A percentile compares a stretch with the other conserved stretches of the same genome.
Conservation (phyloP, 768 basidiomycete species). For the Wakefieldia striispora region DNA sequence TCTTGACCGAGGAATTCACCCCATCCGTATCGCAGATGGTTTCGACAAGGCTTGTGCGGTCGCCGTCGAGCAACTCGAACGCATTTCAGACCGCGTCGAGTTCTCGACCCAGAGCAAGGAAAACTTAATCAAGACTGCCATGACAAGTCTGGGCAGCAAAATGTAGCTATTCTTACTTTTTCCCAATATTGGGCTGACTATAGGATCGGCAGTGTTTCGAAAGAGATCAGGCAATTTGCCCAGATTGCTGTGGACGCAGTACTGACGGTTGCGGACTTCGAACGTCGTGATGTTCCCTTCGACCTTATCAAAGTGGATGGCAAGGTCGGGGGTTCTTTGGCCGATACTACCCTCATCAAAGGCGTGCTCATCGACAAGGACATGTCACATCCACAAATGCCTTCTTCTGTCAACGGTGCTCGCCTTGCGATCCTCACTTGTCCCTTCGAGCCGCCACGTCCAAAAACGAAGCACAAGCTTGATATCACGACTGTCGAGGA, state of each 20-base stretch:
- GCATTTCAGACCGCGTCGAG: conserved; percentile 85
- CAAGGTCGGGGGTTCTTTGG: conserved; percentile 96
- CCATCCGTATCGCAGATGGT: conserved; percentile 98
- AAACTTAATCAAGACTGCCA: conserved; percentile 91
- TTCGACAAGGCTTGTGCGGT: conserved; percentile 93
- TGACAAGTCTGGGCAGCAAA: conserved; percentile 96
- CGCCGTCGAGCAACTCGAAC: conserved; percentile 86
- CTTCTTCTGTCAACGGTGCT: conserved; percentile 81
- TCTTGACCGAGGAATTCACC: conserved; percentile 99
- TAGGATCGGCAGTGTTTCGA: conserved; percentile 72
- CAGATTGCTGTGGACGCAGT: conserved; percentile 98
- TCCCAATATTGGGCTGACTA: conserved; percentile 1
- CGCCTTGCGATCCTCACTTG: conserved; percentile 96
- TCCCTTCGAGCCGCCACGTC: conserved; percentile 97
- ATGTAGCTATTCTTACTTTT: conserved; percentile 55
- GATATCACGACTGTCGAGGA: conserved; percentile 97
- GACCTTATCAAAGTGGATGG: conserved; percentile 99
- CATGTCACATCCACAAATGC: conserved; percentile 99
- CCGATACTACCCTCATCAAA: conserved; percentile 91
- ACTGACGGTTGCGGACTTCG: conserved; percentile 89
- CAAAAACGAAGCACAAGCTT: conserved; percentile 98
- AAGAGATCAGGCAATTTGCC: conserved; percentile 93
- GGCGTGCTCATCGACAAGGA: conserved; percentile 99
- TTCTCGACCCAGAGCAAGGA: conserved; percentile 80
- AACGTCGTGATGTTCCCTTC: conserved; percentile 92